These are phyloP conservation scores for Arabidopsis hybrid DNA, from an alignment of 441 rosid genomes.

Conservation along the genomic window DNA sequence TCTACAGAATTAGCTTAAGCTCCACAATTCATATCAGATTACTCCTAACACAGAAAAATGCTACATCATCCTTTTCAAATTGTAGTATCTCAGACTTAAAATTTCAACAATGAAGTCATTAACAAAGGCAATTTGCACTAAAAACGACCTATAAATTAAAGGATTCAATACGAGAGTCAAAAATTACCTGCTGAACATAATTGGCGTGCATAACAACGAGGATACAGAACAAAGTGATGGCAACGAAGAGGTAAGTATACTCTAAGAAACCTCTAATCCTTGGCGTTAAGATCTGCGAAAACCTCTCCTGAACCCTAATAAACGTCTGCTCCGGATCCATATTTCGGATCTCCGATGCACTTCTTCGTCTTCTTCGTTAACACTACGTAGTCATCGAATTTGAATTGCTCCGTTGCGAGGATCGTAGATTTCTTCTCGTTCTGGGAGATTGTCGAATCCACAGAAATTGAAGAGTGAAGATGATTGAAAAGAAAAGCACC, in stretches of 20 bases:
- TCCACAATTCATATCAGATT: neutral
- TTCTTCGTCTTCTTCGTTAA: conserved; percentile 21
- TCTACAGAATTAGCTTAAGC: neutral
- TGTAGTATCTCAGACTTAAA: conserved; percentile 5
- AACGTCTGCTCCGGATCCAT: conserved; percentile 99
- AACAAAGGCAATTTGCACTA: too few species aligned
- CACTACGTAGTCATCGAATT: conserved; percentile 30
- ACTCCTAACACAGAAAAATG: neutral
- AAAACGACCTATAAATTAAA: neutral
- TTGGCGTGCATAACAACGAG: conserved; percentile 99
- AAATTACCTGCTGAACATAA: conserved; percentile 87
- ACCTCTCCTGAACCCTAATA: conserved; percentile 93
- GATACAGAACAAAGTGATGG: conserved; percentile 82
- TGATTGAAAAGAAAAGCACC: conserved; percentile 29
- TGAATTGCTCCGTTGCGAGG: neutral
- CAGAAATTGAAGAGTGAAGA: conserved; percentile 6
- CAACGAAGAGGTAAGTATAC: conserved; percentile 76
- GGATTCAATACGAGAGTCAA: neutral
- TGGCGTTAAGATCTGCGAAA: conserved; percentile 86
- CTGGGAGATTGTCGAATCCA: conserved; percentile 1
- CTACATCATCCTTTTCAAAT: neutral
- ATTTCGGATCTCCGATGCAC: neutral
- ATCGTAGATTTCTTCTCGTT: conserved; percentile 17
- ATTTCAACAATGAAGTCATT: neutral
- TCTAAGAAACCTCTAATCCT: conserved; percentile 83